Conservation (phyloP, 179 eudicot species). For the Actinidia polygama region DNA sequence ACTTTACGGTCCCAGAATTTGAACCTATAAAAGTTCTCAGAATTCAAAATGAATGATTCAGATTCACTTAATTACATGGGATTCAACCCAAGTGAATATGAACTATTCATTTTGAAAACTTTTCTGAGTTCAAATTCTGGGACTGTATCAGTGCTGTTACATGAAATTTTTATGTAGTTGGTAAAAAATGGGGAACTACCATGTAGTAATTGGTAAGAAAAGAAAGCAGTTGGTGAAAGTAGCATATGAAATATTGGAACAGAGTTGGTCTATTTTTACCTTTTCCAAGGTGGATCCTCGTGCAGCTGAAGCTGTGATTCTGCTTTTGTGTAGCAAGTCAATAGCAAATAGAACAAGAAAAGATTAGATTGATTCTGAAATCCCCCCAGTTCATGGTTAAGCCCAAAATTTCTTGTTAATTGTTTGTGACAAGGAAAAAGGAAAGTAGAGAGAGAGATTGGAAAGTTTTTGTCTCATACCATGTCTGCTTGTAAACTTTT, state of each 20-base stretch:
- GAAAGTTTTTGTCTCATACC: constrained; percentile 34
- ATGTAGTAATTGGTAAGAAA: not conserved
- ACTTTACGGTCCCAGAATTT: too few relatives aligned
- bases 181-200: too few relatives aligned
- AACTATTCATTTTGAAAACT: too few relatives aligned
- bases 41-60: too few relatives aligned
- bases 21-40: too few relatives aligned
- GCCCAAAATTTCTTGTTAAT: not conserved
- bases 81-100: too few relatives aligned
- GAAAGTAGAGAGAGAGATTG: constrained; percentile 12
- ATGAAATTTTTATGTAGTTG: not conserved
- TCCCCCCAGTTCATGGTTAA: not conserved
- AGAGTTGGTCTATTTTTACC: not conserved
- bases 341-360: not conserved
- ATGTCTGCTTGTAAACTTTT: constrained; percentile 33
- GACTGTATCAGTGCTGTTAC: not conserved
- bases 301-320: not conserved
- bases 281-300: not conserved
- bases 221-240: not conserved
- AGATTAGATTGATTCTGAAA: not conserved
- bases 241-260: not conserved
- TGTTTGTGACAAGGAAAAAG: not conserved
- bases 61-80: too few relatives aligned
- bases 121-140: too few relatives aligned
- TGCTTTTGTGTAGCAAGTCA: not conserved